Conservation (phyloP, 2,329 filamentous ascomycete species). For the Mycosphaerella sp. region DNA sequence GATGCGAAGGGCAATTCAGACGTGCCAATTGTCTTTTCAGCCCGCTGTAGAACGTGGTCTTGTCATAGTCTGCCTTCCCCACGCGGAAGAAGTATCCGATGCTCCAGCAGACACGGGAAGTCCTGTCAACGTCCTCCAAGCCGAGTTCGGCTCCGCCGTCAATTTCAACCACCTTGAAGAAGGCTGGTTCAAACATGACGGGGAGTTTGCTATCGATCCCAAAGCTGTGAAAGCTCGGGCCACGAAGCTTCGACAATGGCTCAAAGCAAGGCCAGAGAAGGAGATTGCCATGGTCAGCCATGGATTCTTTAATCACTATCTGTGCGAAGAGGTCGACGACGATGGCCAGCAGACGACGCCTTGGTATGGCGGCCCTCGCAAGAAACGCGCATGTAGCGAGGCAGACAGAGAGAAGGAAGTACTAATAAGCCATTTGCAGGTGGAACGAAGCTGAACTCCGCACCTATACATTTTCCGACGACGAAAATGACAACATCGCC, state of each 20-base stretch:
- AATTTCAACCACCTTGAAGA: constrained; percentile 25
- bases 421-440: constrained; percentile 9
- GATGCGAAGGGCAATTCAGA: constrained; percentile 27
- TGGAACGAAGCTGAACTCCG: constrained; percentile 29
- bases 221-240: constrained; percentile 23
- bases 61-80: constrained; percentile 25
- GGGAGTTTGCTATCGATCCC: constrained; percentile 25
- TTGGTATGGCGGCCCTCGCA: constrained; percentile 15
- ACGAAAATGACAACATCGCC: constrained; percentile 24
- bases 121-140: constrained; percentile 15
- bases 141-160: constrained; percentile 23
- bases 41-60: constrained; percentile 25
- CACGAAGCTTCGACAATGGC: constrained; percentile 24
- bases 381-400: too few species aligned
- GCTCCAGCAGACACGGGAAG: constrained; percentile 27
- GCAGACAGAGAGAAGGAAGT: neutral
- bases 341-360: constrained; percentile 28
- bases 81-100: constrained; percentile 28
- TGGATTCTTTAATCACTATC: constrained; percentile 30
- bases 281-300: constrained; percentile 29
- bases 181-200: constrained; percentile 27
- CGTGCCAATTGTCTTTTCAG: constrained; percentile 23
- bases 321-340: constrained; percentile 28
- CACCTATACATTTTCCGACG: constrained; percentile 26
- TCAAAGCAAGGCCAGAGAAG: constrained; percentile 24